These are phyloP conservation scores for Anthoceros angustus DNA, from an alignment of 225 moss, liverwort and hornwort species.

Conservation along the genomic window DNA sequence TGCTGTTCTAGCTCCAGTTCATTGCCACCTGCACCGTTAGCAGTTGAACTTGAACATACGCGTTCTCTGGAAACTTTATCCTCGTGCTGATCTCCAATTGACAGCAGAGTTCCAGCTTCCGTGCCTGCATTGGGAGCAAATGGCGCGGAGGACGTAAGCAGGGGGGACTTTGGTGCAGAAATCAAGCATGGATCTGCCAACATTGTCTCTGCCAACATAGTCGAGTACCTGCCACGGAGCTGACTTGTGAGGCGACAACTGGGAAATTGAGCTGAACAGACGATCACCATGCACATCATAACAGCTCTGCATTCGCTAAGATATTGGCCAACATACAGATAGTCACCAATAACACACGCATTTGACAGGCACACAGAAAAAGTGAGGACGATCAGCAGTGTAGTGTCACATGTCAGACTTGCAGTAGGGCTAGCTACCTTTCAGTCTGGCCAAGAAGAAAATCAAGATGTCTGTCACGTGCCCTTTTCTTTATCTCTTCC, in stretches of 20 bases:
- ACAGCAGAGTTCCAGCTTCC: background rate
- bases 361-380: no score
- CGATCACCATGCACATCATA: background rate
- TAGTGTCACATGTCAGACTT: no score
- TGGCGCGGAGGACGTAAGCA: slow-evolving; percentile 17
- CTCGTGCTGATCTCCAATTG: background rate
- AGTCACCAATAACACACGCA: no score
- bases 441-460: slow-evolving; percentile 92
- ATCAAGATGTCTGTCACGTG: slow-evolving; percentile 93
- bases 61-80: background rate
- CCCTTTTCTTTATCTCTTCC: slow-evolving; percentile 90
- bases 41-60: background rate
- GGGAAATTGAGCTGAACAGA: slow-evolving; percentile 5
- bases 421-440: slow-evolving; percentile 26
- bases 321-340: no score
- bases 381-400: no score
- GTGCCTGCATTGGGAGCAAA: slow-evolving; percentile 6
- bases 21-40: background rate
- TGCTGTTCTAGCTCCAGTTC: background rate
- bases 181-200: slow-evolving; percentile 34
- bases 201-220: slow-evolving; percentile 82
- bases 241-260: slow-evolving; percentile 7
- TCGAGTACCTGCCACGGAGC: slow-evolving; percentile 60
- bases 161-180: slow-evolving; percentile 19
- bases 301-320: background rate